These are phyloP conservation scores for Eleusine coracana DNA, from an alignment of 176 grass and related monocot genomes.

Conservation along the genomic window DNA sequence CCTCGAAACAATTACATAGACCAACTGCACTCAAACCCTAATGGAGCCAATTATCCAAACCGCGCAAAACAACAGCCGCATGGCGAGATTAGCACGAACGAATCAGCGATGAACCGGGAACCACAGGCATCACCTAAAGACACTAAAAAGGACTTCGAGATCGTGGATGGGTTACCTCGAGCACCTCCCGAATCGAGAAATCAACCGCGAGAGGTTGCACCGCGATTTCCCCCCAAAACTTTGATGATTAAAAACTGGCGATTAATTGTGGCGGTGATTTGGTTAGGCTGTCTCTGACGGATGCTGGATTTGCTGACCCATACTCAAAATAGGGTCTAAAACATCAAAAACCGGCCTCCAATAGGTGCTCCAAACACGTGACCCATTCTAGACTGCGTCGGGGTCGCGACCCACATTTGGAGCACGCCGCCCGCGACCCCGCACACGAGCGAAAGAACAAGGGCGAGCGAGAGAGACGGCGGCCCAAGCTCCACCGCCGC, in stretches of 20 bases:
- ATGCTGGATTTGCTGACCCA: too few relatives aligned
- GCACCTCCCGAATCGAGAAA: slow-evolving; percentile 28
- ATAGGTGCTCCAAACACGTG: too few relatives aligned
- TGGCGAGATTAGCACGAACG: not conserved
- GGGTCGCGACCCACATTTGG: too few relatives aligned
- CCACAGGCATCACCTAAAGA: not conserved
- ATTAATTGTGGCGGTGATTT: not conserved
- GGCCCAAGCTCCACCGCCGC: too few relatives aligned
- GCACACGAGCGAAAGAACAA: too few relatives aligned
- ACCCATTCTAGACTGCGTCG: too few relatives aligned
- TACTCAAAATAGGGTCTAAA: too few relatives aligned
- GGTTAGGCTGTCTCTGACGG: not conserved
- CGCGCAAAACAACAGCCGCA: not conserved
- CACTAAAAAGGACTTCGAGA: not conserved
- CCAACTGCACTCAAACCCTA: slow-evolving; percentile 30
- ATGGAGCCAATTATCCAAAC: not conserved
- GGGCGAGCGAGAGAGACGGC: too few relatives aligned
- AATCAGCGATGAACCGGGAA: not conserved
- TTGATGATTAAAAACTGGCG: slow-evolving; percentile 12
- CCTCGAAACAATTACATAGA: not conserved
- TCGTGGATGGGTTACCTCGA: slow-evolving; percentile 24
- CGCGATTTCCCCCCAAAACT: not conserved
- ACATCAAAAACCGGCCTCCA: too few relatives aligned
- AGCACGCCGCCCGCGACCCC: too few relatives aligned
- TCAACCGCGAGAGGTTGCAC: slow-evolving; percentile 7